Conservation (phyloP, 106 monocot species). For the Acorus calamus region DNA sequence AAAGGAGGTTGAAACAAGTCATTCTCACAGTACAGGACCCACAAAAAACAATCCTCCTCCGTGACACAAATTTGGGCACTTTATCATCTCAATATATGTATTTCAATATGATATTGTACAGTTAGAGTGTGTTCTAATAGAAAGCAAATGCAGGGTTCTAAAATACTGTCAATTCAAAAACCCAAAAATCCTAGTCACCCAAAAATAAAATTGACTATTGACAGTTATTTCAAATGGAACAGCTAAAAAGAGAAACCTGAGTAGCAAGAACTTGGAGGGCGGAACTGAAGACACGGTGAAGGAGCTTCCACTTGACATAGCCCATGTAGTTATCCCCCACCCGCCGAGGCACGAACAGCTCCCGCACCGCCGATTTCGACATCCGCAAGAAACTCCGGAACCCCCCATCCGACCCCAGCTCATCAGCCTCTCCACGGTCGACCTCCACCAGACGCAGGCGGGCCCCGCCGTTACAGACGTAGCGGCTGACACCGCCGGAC, state of each 20-base stretch:
- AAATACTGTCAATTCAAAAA: too few relatives aligned
- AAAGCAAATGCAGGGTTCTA: too few relatives aligned
- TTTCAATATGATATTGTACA: too few relatives aligned
- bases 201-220: neutral
- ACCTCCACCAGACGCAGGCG: conserved; percentile 7
- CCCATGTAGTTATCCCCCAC: conserved; percentile 19
- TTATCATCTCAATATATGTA: too few relatives aligned
- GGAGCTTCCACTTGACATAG: conserved; percentile 20
- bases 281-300: conserved; percentile 18
- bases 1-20: too few relatives aligned
- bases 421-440: neutral
- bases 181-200: too few relatives aligned
- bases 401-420: neutral
- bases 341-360: conserved; percentile 16
- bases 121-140: too few relatives aligned
- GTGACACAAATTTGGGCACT: too few relatives aligned
- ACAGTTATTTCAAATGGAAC: neutral
- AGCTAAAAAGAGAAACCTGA: conserved; percentile 7
- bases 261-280: conserved; percentile 21
- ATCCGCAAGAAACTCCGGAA: neutral
- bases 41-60: too few relatives aligned
- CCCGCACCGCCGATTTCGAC: neutral
- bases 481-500: conserved; percentile 8
- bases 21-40: too few relatives aligned
- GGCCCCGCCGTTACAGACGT: conserved; percentile 6